Evolutionary conservation across 176 grass and related monocot species (phyloP).

Genomic region (Alloteropsis semialata): DNA sequence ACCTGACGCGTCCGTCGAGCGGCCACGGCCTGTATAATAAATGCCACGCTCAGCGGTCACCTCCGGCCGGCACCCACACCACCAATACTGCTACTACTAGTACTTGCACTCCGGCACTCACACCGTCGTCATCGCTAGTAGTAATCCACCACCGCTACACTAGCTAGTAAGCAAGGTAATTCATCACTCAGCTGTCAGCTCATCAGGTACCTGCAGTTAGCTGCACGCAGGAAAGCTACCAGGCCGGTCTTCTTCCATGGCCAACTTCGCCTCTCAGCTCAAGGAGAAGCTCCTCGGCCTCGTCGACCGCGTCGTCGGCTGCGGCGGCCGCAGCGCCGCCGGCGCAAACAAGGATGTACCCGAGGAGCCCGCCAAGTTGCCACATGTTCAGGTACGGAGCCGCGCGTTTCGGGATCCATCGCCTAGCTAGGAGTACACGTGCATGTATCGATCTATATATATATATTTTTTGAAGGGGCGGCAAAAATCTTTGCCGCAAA

Average conservation of each 20-base stretch:
- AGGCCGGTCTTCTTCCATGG: not conserved
- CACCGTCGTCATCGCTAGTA: too few relatives aligned
- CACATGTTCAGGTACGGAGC: slow-evolving; percentile 9
- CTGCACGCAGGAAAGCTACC: too few relatives aligned
- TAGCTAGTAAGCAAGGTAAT: not conserved
- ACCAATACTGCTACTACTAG: too few relatives aligned
- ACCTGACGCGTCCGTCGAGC: not conserved
- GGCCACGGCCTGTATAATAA: slow-evolving; percentile 27
- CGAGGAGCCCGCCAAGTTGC: not conserved
- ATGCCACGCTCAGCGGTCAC: not conserved
- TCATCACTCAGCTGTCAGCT: too few relatives aligned
- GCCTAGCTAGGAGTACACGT: too few relatives aligned
- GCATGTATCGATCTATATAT: too few relatives aligned
- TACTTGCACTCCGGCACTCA: too few relatives aligned
- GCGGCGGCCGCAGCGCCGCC: not conserved
- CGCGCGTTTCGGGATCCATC: too few relatives aligned
- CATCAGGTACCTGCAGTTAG: not conserved
- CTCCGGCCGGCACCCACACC: too few relatives aligned
- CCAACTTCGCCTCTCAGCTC: slow-evolving; percentile 31
- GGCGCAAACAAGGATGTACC: not conserved
- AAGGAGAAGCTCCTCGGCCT: slow-evolving; percentile 27
- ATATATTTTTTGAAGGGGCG: too few relatives aligned
- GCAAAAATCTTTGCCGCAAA: too few relatives aligned
- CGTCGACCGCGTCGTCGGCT: slow-evolving; percentile 13
- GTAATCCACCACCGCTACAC: not conserved